Evolutionary conservation across 257 asterid species (phyloP).

Genomic region (Plectranthus barbatus): DNA sequence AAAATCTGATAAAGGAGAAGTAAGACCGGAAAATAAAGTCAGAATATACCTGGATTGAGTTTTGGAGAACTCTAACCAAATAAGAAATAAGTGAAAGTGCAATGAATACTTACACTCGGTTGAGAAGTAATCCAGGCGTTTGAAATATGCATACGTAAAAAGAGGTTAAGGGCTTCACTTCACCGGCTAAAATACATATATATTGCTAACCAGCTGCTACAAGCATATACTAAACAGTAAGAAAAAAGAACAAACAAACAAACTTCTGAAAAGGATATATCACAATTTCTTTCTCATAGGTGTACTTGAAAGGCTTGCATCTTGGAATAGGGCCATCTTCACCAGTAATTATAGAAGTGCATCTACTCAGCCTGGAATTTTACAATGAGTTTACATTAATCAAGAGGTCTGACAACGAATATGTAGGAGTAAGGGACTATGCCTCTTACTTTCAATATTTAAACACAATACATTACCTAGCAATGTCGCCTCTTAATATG

Average conservation of each 20-base stretch:
- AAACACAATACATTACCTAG: slow-evolving; percentile 49
- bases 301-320: slow-evolving; percentile 99
- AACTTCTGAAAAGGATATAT: slow-evolving; percentile 64
- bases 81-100: neutral
- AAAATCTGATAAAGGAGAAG: neutral
- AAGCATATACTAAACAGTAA: neutral
- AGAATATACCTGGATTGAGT: neutral
- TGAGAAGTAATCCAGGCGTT: slow-evolving; percentile 91
- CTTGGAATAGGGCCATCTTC: slow-evolving; percentile 99
- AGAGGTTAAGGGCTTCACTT: slow-evolving; percentile 49
- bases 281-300: slow-evolving; percentile 97
- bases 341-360: slow-evolving; percentile 83
- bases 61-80: neutral
- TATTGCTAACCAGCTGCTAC: neutral
- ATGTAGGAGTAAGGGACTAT: no score
- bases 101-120: slow-evolving; percentile 73
- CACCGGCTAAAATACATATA: neutral
- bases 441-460: neutral
- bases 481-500: slow-evolving; percentile 95
- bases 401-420: neutral
- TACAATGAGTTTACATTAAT: slow-evolving; percentile 7
- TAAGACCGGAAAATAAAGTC: neutral
- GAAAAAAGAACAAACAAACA: no score
- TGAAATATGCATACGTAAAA: slow-evolving; percentile 93
- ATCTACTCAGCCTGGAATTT: slow-evolving; percentile 72